Evolutionary conservation across 2,329 filamentous ascomycete genomes (phyloP).

Genomic region (Penicillium hesseltinei): DNA sequence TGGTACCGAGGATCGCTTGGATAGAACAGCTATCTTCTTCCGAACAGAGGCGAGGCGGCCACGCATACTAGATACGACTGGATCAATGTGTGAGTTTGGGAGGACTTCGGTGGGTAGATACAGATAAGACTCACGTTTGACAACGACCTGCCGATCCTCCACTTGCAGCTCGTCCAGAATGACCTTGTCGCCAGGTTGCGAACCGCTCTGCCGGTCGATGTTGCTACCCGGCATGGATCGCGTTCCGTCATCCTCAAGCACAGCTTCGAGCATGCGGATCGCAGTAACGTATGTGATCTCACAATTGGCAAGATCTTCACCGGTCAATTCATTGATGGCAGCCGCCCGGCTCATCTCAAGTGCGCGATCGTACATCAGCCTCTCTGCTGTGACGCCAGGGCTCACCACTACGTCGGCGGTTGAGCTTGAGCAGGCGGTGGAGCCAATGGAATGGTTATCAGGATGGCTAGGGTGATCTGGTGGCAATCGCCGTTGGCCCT

Average conservation of each 20-base stretch:
- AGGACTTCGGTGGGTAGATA: not conserved
- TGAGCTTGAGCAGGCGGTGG: slow-evolving; percentile 58
- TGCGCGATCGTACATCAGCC: slow-evolving; percentile 95
- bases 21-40: slow-evolving; percentile 50
- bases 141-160: slow-evolving; percentile 50
- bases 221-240: slow-evolving; percentile 25
- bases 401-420: slow-evolving; percentile 79
- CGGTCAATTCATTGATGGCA: slow-evolving; percentile 92
- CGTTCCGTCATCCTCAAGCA: slow-evolving; percentile 76
- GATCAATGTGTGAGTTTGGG: not conserved
- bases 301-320: slow-evolving; percentile 81
- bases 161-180: slow-evolving; percentile 45
- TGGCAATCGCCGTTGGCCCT: slow-evolving; percentile 80
- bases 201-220: slow-evolving; percentile 23
- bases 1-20: slow-evolving; percentile 44
- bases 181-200: slow-evolving; percentile 35
- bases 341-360: slow-evolving; percentile 94
- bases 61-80: slow-evolving; percentile 52
- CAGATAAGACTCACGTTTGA: slow-evolving; percentile 45
- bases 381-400: slow-evolving; percentile 88
- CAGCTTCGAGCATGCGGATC: slow-evolving; percentile 90
- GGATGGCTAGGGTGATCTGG: slow-evolving; percentile 84
- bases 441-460: slow-evolving; percentile 66
- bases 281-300: slow-evolving; percentile 92
- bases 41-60: slow-evolving; percentile 47